Base-by-base conservation (phyloP, 176 grass and related monocot genomes). In the Elymus sibiricus region DNA sequence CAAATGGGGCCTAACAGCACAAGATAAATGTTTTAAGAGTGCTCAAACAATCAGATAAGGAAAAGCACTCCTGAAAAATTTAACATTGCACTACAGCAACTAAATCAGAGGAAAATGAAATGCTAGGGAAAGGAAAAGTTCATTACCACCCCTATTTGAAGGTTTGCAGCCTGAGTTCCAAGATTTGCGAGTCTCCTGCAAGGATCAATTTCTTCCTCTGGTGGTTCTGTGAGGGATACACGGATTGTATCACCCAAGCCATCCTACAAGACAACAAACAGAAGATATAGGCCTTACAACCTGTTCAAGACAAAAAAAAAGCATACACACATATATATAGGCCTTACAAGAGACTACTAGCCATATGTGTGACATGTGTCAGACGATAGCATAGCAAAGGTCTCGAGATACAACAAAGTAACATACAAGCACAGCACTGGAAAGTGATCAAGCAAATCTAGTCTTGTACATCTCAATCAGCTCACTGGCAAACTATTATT, bases 161-260 rank as follows among this genome's bases (percentile, higher is more conserved):
- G 86, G 77, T 77, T 88, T 84, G 92, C 79, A 63, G 90, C 90
- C 82, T 88, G 94, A 17, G 70, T 85, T 42, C 97, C 97, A 83
- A 99, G 88, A 78, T 93, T 99, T 85, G 94, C 94, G 65, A 99
- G 81, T 74, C 90, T 95, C 49, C 47, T 83, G 79, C 97, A 99
- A 86, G 94, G 94, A 85, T 99, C 92, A 87, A 99, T 99, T 76
- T 99, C 97, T 82, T 90, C 75, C 81, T 99, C 94, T 51, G 97
- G 97, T 79, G 97, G 92, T 88, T 99, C 97, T 4, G 97, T 99
- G 65, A 99, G 92, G 60, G 97, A 99, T 70, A 99, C 97, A 58
- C 97, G 88, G 83, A 99, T 96, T 82, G 97, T 94, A 70, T 99
- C 97, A 79, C 97, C 97, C 82, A 99, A 88, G 28, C 97, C 97